Percentiles rank a stretch among this genome's conserved stretches.
Conservation (phyloP, 108 stramenopile species). For the Cyclotella choctawhatcheeana region DNA sequence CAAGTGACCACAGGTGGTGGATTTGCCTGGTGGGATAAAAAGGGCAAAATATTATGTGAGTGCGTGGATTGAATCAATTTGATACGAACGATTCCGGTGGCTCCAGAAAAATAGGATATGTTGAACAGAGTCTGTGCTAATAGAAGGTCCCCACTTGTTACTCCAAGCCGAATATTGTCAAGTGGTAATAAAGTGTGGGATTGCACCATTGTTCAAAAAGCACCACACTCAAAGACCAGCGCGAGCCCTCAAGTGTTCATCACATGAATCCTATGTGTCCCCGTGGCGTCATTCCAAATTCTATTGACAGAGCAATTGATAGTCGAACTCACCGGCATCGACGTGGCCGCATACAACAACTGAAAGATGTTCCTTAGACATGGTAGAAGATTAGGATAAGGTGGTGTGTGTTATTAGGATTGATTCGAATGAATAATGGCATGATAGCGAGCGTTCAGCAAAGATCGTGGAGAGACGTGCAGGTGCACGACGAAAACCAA, state of each 20-base stretch:
- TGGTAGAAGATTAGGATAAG: slow-evolving; percentile 8
- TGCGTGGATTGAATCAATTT: background rate
- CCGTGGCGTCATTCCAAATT: background rate
- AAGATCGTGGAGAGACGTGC: background rate
- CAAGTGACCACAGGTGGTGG: slow-evolving; percentile 80
- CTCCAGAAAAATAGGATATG: background rate
- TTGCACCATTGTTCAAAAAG: too few relatives aligned
- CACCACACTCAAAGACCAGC: too few relatives aligned
- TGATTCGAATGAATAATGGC: slow-evolving; percentile 10
- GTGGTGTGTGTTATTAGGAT: slow-evolving; percentile 13
- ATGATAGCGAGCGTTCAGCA: background rate
- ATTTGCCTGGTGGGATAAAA: slow-evolving; percentile 47
- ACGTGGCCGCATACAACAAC: slow-evolving; percentile 89
- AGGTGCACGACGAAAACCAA: too few relatives aligned
- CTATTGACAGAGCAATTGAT: background rate
- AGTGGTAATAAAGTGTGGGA: too few relatives aligned
- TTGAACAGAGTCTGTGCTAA: too few relatives aligned
- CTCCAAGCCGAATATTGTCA: too few relatives aligned
- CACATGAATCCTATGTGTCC: background rate
- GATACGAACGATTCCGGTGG: background rate
- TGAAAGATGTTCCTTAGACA: slow-evolving; percentile 74
- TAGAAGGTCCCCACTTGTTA: too few relatives aligned
- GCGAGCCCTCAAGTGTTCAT: too few relatives aligned
- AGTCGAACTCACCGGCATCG: slow-evolving; percentile 74
- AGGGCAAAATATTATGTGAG: too few relatives aligned